These are phyloP conservation scores for Omphalotus olearius DNA, from an alignment of 1,284 basidiomycete species.

Conservation along the genomic window DNA sequence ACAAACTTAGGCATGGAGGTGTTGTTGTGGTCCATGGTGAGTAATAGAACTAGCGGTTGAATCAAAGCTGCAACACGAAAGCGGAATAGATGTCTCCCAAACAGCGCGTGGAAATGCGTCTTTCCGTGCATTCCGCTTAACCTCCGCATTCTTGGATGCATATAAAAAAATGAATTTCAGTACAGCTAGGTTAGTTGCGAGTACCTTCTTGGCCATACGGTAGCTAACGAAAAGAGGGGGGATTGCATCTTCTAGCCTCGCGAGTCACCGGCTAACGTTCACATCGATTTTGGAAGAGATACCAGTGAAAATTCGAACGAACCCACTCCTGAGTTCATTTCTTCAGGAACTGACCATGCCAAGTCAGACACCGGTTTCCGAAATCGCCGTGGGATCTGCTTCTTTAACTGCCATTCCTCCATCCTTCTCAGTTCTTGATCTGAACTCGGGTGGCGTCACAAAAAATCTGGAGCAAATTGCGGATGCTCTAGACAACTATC, in stretches of 20 bases:
- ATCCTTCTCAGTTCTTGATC: conserved; percentile 58
- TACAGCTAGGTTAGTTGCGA: conserved; percentile 60
- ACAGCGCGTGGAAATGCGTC: conserved; percentile 83
- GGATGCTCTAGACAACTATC: conserved; percentile 82
- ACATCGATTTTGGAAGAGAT: conserved; percentile 89
- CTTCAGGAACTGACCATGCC: conserved; percentile 63
- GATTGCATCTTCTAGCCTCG: conserved; percentile 51
- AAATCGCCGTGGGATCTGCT: conserved; percentile 34
- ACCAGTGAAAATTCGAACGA: conserved; percentile 86
- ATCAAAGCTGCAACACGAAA: too few relatives aligned
- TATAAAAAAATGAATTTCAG: conserved; percentile 88
- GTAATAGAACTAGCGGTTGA: conserved; percentile 14
- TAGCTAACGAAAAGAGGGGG: not conserved
- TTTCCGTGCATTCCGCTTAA: conserved; percentile 90
- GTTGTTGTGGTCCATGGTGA: conserved; percentile 87
- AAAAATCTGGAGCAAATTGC: conserved; percentile 79
- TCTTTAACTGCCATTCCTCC: conserved; percentile 41
- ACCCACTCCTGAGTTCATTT: conserved; percentile 84
- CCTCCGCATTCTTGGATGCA: conserved; percentile 80
- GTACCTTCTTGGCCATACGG: not conserved
- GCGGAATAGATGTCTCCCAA: conserved; percentile 57
- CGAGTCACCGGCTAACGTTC: conserved; percentile 85
- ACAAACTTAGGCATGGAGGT: conserved; percentile 79
- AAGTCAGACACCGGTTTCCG: conserved; percentile 29
- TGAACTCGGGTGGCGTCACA: conserved; percentile 53